Percentiles rank a stretch among this genome's conserved stretches.
Conservation (phyloP, 1,139 yeast species). For the Blastobotrys elegans region DNA sequence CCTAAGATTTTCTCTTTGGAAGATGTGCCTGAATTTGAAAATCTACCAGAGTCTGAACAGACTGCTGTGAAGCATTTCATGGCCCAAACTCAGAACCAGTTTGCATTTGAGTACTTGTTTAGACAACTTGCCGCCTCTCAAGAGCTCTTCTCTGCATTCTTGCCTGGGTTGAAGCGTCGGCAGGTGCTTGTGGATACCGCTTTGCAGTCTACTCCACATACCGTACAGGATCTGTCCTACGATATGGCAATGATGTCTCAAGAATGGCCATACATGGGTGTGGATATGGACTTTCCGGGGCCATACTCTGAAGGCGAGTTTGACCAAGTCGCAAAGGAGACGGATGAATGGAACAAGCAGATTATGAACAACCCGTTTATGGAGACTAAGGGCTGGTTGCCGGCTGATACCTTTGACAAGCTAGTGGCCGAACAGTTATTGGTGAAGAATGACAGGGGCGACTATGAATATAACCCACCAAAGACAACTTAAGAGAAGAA, state of each 20-base stretch:
- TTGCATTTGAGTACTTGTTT: conserved; percentile 75
- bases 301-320: conserved; percentile 50
- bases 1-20: conserved; percentile 74
- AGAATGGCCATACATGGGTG: conserved; percentile 43
- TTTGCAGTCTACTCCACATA: conserved; percentile 56
- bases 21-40: conserved; percentile 67
- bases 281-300: conserved; percentile 49
- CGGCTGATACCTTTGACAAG: conserved; percentile 81
- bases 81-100: conserved; percentile 85
- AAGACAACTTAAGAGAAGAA: too few species aligned
- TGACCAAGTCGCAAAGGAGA: conserved; percentile 50
- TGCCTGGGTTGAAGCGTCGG: conserved; percentile 37
- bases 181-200: conserved; percentile 42
- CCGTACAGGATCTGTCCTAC: conserved; percentile 64
- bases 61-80: conserved; percentile 81
- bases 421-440: conserved; percentile 64
- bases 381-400: conserved; percentile 93
- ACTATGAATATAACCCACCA: conserved; percentile 32
- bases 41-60: conserved; percentile 65
- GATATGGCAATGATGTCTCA: conserved; percentile 70
- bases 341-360: conserved; percentile 64
- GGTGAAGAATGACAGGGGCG: conserved; percentile 42
- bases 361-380: conserved; percentile 73
- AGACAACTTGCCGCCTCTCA: conserved; percentile 40
- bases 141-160: conserved; percentile 60